Base-by-base conservation (phyloP, 768 basidiomycete genomes). In the Daedaleopsis nitida region DNA sequence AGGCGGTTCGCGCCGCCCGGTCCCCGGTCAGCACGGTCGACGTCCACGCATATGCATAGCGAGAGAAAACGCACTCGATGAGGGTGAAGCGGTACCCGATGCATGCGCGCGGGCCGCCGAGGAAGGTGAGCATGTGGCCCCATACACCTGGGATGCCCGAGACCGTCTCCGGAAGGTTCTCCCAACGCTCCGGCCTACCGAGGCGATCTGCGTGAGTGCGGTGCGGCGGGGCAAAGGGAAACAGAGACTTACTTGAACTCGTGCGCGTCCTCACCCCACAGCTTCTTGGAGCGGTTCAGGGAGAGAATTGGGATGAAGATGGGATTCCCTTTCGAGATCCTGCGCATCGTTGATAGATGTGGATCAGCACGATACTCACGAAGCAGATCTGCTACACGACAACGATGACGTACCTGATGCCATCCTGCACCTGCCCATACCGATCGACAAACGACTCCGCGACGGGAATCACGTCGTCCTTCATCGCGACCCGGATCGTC, bases 1-100 rank as follows among this genome's bases (percentile, higher is more conserved):
- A 13, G n/a, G n/a, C n/a, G n/a, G n/a, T n/a, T n/a, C n/a, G n/a
- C n/a, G n/a, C n/a, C 80, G 12, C 81, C 78, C 79, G 81, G 84
- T 0, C 86, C 13, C 13, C 39, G 39, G 11, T 42, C 11, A 17
- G 13, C 75, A 13, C 85, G 81, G n/a, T 86, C 86, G 38, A 87
- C 72, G 27, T 32, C 0, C 69, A 59, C 9, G 66, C 3, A 17
- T 42, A 17, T 38, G 37, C 14, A 14, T 38, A 69, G 3, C n/a
- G 76, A 21, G 17, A 10, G 14, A 32, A 1, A 9, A 77, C 83
- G 44, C 62, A 86, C 83, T 86, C 86, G 16, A 83, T 75, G n/a
- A 88, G 68, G 12, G 87, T 79, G 69, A 89, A 89, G 7, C 84
- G 80, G 68, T 83, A 88, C 0, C 87, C 86, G 35, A 89, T 88